A percentile compares a stretch with the other conserved stretches of the same genome.
Evolutionary conservation across 2,329 filamentous ascomycete genomes (phyloP).

Genomic region (Aureobasidium sp.): DNA sequence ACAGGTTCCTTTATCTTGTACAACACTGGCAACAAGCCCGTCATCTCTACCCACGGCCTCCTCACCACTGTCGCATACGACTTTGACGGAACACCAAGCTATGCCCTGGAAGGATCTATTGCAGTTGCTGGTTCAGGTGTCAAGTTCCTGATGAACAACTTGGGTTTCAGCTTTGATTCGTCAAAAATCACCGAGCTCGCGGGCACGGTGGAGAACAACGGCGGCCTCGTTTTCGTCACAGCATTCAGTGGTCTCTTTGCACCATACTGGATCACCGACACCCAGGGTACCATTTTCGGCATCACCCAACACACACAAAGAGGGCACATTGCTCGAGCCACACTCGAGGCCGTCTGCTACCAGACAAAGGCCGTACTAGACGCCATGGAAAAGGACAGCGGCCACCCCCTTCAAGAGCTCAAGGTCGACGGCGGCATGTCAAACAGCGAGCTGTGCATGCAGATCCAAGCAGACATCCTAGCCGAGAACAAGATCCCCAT

Average conservation of each 20-base stretch:
- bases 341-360: constrained; percentile 84
- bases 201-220: constrained; percentile 63
- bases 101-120: constrained; percentile 74
- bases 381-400: constrained; percentile 82
- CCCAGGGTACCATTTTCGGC: constrained; percentile 69
- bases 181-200: constrained; percentile 60
- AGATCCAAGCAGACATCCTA: constrained; percentile 79
- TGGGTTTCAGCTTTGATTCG: constrained; percentile 57
- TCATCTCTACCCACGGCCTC: constrained; percentile 76
- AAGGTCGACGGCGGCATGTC: constrained; percentile 87
- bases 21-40: constrained; percentile 77
- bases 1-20: constrained; percentile 86
- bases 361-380: constrained; percentile 88
- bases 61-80: constrained; percentile 84
- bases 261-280: constrained; percentile 92
- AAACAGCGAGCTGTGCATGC: constrained; percentile 85
- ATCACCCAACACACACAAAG: constrained; percentile 63
- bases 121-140: constrained; percentile 72
- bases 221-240: constrained; percentile 78
- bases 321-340: constrained; percentile 82
- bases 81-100: constrained; percentile 63
- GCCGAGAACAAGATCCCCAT: constrained; percentile 60
- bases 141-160: constrained; percentile 49
- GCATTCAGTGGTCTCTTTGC: constrained; percentile 88
- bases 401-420: constrained; percentile 65